These are phyloP conservation scores for Hypoxylon sp. DNA, from an alignment of 2,329 filamentous ascomycete genomes.

Conservation along the genomic window DNA sequence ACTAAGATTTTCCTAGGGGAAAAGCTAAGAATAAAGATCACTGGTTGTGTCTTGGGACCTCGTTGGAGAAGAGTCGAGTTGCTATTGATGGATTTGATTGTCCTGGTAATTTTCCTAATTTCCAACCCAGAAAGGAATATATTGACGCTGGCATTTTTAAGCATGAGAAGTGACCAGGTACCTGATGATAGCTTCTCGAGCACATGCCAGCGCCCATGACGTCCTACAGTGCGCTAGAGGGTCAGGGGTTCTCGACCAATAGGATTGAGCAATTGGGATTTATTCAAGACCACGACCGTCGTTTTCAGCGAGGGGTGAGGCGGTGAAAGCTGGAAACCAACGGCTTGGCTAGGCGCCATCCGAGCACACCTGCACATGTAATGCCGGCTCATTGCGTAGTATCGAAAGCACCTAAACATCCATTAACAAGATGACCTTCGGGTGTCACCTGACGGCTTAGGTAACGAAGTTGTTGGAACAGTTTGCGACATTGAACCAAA, in stretches of 20 bases:
- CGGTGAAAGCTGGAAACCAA: conserved; percentile 34
- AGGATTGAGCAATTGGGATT: conserved; percentile 33
- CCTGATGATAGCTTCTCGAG: conserved; percentile 19
- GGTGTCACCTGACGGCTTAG: conserved; percentile 10
- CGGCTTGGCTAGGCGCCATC: conserved; percentile 10
- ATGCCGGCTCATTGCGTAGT: conserved; percentile 3
- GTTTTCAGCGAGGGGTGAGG: conserved; percentile 26
- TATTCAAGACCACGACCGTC: conserved; percentile 14
- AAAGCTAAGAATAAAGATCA: conserved; percentile 9
- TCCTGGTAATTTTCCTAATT: conserved; percentile 6
- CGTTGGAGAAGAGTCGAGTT: conserved; percentile 2
- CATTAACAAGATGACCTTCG: conserved; percentile 13
- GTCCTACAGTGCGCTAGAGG: conserved; percentile 26
- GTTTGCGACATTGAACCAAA: conserved; percentile 16
- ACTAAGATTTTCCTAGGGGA: background rate
- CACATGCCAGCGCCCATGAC: conserved; percentile 39
- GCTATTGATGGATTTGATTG: background rate
- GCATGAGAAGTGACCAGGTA: conserved; percentile 20
- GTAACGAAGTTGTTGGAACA: conserved; percentile 9
- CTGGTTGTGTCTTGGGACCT: background rate
- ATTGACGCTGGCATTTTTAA: conserved; percentile 22
- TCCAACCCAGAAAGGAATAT: conserved; percentile 15
- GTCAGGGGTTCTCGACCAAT: conserved; percentile 34
- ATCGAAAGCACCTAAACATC: conserved; percentile 16
- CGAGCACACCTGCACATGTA: conserved; percentile 5